These are phyloP conservation scores for Solioccasus polychromus DNA, from an alignment of 768 basidiomycete species.

Conservation along the genomic window DNA sequence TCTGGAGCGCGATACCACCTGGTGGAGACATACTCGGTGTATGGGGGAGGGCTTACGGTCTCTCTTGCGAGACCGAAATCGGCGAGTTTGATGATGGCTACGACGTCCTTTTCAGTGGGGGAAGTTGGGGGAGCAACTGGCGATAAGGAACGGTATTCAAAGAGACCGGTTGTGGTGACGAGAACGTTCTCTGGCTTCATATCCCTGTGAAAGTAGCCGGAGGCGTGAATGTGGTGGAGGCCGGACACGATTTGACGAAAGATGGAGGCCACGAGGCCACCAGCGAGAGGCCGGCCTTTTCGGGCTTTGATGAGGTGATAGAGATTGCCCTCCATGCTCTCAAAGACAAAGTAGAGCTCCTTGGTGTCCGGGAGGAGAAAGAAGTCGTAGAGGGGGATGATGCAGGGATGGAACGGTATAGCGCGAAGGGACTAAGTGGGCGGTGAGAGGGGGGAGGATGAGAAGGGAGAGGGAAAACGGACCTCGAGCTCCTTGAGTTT, in stretches of 20 bases:
- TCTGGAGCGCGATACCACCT: conserved; percentile 99
- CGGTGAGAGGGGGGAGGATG: conserved; percentile 14
- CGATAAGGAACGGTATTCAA: conserved; percentile 85
- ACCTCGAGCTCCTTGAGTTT: conserved; percentile 95
- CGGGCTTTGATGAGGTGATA: conserved; percentile 98
- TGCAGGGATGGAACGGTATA: conserved; percentile 93
- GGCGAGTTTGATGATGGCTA: conserved; percentile 95
- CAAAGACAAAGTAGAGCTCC: conserved; percentile 99
- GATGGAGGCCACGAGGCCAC: conserved; percentile 92
- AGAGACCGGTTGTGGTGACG: conserved; percentile 94
- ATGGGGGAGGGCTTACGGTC: conserved; percentile 83
- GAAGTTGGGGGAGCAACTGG: conserved; percentile 61
- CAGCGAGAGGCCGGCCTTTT: conserved; percentile 92
- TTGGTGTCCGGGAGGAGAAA: conserved; percentile 95
- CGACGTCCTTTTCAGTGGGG: conserved; percentile 86
- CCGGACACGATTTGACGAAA: conserved; percentile 91
- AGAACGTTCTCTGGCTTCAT: conserved; percentile 99
- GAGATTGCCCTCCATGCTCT: conserved; percentile 99
- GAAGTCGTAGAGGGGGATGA: conserved; percentile 98
- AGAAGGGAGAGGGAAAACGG: conserved; percentile 31
- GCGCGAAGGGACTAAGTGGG: conserved; percentile 77
- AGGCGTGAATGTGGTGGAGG: conserved; percentile 85
- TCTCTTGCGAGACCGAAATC: conserved; percentile 97
- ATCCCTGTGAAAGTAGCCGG: conserved; percentile 98
- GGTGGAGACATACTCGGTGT: conserved; percentile 99